These are phyloP conservation scores for Debaryomyces robertsiae DNA, from an alignment of 1,139 yeast genomes.

Conservation along the genomic window DNA sequence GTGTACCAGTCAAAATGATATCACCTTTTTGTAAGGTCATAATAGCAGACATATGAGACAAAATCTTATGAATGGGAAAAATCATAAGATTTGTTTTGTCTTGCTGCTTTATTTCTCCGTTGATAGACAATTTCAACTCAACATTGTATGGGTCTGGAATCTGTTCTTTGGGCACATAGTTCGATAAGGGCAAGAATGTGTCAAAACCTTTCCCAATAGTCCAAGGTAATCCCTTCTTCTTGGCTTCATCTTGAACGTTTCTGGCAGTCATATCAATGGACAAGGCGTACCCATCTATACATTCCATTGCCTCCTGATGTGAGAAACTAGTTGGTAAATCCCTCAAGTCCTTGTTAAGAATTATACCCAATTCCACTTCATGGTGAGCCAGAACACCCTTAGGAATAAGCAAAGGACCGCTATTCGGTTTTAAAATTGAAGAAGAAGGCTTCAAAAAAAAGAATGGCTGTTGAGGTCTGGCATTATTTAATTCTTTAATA, in stretches of 20 bases:
- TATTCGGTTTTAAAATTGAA: constrained; percentile 58
- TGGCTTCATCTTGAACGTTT: constrained; percentile 94
- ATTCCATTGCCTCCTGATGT: constrained; percentile 68
- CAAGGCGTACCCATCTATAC: constrained; percentile 82
- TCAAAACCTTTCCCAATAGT: constrained; percentile 95
- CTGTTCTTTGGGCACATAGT: constrained; percentile 62
- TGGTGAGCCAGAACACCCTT: constrained; percentile 82
- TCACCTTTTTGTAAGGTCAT: constrained; percentile 94
- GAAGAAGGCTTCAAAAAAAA: constrained; percentile 88
- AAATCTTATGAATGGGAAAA: constrained; percentile 79
- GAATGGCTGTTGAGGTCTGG: constrained; percentile 80
- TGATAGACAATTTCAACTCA: constrained; percentile 65
- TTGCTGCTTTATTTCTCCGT: constrained; percentile 69
- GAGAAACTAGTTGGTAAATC: constrained; percentile 63
- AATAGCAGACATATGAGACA: constrained; percentile 78
- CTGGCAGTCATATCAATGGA: constrained; percentile 95
- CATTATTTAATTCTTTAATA: constrained; percentile 82
- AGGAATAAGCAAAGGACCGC: constrained; percentile 83
- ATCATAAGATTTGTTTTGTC: constrained; percentile 87
- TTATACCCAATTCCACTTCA: constrained; percentile 88
- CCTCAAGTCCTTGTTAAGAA: constrained; percentile 64
- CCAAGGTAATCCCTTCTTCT: constrained; percentile 95
- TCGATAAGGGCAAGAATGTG: constrained; percentile 84
- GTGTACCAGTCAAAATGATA: constrained; percentile 91
- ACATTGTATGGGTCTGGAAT: constrained; percentile 78